A percentile compares a stretch with the other conserved stretches of the same genome.
phyloP scores from a whole-genome alignment of 2,329 filamentous ascomycete genomes.

The Xylariales sp. region DNA sequence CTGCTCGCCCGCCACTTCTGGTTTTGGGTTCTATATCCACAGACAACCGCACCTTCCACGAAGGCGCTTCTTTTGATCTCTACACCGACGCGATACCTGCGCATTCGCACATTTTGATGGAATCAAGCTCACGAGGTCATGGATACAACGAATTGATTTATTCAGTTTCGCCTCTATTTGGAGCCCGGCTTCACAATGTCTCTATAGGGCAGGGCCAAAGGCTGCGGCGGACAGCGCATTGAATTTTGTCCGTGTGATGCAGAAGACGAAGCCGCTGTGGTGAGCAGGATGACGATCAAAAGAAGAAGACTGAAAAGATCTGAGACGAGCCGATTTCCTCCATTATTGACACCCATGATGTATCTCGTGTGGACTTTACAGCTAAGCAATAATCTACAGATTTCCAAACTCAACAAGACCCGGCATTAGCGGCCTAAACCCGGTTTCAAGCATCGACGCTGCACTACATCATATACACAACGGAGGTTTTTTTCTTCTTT shows the following conservation, averaged over 20 bases:
- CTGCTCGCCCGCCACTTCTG: constrained; percentile 12
- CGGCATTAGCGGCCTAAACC: too few relatives aligned
- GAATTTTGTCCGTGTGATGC: constrained; percentile 5
- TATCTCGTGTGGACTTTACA: too few relatives aligned
- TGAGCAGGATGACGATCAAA: constrained; percentile 14
- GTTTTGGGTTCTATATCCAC: constrained; percentile 11
- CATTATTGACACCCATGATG: too few relatives aligned
- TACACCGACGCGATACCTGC: neutral
- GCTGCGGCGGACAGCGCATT: constrained; percentile 9
- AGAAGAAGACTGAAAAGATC: constrained; percentile 13
- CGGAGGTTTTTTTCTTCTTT: too few relatives aligned
- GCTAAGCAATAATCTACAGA: too few relatives aligned
- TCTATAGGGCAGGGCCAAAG: constrained; percentile 11
- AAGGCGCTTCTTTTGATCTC: neutral
- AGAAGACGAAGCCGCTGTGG: constrained; percentile 12
- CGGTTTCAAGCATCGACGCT: too few relatives aligned
- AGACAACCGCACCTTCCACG: constrained; percentile 2
- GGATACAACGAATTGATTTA: neutral
- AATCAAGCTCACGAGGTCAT: neutral
- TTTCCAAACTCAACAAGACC: too few relatives aligned
- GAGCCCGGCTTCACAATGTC: constrained; percentile 7
- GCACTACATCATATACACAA: too few relatives aligned
- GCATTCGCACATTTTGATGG: neutral
- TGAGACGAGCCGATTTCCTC: constrained; percentile 11
- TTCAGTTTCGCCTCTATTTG: constrained; percentile 1